These are phyloP conservation scores for Lactarius hengduanensis DNA, from an alignment of 768 basidiomycete species.

Conservation along the genomic window DNA sequence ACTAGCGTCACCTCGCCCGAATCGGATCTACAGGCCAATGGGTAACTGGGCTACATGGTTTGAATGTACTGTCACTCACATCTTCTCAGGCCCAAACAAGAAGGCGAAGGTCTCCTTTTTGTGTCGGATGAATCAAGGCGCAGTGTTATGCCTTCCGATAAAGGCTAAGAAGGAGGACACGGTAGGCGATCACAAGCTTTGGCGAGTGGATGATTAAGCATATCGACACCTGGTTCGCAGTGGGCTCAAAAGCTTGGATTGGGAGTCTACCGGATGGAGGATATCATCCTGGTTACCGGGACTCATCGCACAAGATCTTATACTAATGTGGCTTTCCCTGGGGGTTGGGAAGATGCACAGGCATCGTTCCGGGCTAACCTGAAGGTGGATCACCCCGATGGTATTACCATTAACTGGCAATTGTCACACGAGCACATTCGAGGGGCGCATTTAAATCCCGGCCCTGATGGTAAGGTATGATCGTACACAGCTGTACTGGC, in stretches of 20 bases:
- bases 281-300: background rate
- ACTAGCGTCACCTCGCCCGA: background rate
- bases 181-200: background rate
- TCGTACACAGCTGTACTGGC: background rate
- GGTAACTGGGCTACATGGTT: background rate
- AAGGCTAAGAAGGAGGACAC: background rate
- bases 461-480: background rate
- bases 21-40: background rate
- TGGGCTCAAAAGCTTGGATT: background rate
- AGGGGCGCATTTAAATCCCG: background rate
- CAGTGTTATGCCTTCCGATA: background rate
- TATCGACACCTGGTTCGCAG: background rate
- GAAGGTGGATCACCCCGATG: background rate
- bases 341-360: background rate
- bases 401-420: background rate
- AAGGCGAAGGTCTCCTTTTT: background rate
- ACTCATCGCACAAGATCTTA: background rate
- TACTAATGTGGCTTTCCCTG: background rate
- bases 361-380: background rate
- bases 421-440: background rate
- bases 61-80: background rate
- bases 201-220: background rate
- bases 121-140: background rate
- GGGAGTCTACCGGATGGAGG: background rate
- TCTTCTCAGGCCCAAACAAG: background rate